These are phyloP conservation scores for Teratosphaeriaceae sp. DNA, from an alignment of 2,329 filamentous ascomycete species.

Conservation along the genomic window DNA sequence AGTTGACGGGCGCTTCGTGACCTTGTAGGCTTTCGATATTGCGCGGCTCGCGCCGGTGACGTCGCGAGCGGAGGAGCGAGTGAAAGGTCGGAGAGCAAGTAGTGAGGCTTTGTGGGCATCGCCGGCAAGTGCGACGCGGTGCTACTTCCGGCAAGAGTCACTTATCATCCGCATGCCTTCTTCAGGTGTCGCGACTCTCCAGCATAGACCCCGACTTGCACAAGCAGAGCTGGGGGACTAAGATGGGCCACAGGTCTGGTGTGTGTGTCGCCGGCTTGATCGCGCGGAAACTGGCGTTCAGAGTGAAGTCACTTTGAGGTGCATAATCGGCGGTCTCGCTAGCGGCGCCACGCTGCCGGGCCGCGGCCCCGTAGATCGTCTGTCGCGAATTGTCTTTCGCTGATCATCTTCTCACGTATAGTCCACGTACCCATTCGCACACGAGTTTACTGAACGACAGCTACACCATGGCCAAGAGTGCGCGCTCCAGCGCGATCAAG, in stretches of 20 bases:
- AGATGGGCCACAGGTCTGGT: neutral
- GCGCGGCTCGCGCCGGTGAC: neutral
- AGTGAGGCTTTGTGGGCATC: constrained; percentile 1
- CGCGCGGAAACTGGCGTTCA: neutral
- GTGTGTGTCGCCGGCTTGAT: neutral
- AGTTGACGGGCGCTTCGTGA: neutral
- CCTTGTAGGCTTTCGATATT: neutral
- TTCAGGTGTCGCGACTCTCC: neutral
- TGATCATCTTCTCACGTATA: neutral
- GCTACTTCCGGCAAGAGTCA: neutral
- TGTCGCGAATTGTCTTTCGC: neutral
- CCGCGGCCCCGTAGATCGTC: neutral
- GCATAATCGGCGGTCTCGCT: neutral
- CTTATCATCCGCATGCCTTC: neutral
- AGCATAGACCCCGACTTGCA: too few relatives aligned
- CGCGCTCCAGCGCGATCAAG: constrained; percentile 72
- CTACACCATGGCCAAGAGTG: constrained; percentile 74
- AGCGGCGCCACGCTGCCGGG: too few relatives aligned
- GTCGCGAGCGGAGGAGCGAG: neutral
- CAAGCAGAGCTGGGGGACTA: neutral
- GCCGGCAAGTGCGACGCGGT: neutral
- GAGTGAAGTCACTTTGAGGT: neutral
- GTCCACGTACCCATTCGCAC: too few relatives aligned
- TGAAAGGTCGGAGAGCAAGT: neutral
- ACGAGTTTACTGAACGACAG: too few relatives aligned